Conservation (phyloP, 306 rosid species). For the Cyclanthera cordifolia region DNA sequence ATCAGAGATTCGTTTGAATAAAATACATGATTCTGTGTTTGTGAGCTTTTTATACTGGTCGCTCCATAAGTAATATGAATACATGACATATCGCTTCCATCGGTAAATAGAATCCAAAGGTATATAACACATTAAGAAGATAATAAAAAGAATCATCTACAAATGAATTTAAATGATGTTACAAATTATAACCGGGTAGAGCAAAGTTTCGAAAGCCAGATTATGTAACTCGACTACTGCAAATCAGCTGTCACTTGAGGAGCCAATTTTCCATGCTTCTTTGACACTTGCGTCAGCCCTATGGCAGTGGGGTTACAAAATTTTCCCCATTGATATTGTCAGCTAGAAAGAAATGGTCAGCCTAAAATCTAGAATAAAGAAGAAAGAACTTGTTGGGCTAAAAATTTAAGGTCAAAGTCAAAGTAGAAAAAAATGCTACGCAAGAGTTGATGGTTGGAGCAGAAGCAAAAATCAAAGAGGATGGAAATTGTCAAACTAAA, state of each 20-base stretch:
- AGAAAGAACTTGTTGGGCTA: not conserved
- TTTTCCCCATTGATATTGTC: not conserved
- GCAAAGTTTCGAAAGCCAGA: too few species aligned
- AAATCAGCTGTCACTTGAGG: not conserved
- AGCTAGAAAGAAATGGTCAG: not conserved
- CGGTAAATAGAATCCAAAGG: not conserved
- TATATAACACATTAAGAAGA: not conserved
- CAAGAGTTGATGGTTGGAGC: not conserved
- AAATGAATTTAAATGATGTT: not conserved
- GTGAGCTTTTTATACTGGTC: not conserved
- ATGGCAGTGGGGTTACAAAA: too few species aligned
- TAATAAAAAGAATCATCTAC: not conserved
- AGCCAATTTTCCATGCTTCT: not conserved
- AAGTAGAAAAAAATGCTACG: not conserved
- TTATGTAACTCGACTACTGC: not conserved
- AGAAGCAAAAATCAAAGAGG: not conserved
- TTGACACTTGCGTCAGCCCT: not conserved
- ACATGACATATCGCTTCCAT: not conserved
- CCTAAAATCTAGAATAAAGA: not conserved
- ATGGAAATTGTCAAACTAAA: not conserved
- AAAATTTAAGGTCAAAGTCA: not conserved
- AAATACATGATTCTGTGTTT: slow-evolving; percentile 1
- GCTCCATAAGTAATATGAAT: not conserved
- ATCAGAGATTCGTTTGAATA: slow-evolving; percentile 14
- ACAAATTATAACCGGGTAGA: too few species aligned